Evolutionary conservation across 1,284 basidiomycete genomes (phyloP).

Genomic region (Moesziomyces antarcticus): DNA sequence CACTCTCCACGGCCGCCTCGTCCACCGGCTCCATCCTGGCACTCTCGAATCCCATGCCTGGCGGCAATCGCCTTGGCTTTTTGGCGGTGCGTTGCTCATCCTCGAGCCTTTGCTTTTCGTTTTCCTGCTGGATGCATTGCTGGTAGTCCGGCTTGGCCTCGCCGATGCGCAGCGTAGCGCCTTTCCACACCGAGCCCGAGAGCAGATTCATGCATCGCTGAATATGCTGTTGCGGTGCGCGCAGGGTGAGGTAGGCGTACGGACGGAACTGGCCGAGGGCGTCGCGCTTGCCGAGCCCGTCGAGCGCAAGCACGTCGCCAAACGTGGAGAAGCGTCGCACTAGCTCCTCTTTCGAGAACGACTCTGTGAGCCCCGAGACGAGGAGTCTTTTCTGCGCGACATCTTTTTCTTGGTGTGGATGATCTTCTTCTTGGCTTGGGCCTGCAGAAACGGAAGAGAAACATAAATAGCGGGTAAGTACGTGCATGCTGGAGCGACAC

Average conservation of each 20-base stretch:
- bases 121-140: conserved; percentile 32
- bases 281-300: conserved; percentile 48
- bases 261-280: conserved; percentile 46
- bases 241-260: conserved; percentile 56
- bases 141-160: conserved; percentile 54
- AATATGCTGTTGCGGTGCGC: conserved; percentile 47
- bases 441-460: conserved; percentile 12
- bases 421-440: conserved; percentile 42
- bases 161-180: conserved; percentile 58
- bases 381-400: conserved; percentile 53
- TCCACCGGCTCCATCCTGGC: conserved; percentile 45
- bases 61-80: conserved; percentile 40
- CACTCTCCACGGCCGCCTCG: conserved; percentile 39
- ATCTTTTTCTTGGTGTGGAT: conserved; percentile 53
- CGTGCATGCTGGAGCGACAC: not conserved
- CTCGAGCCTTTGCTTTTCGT: conserved; percentile 20
- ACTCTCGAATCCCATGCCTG: conserved; percentile 51
- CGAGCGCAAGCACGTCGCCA: conserved; percentile 49
- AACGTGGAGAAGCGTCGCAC: conserved; percentile 53
- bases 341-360: conserved; percentile 54
- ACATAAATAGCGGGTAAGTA: conserved; percentile 4
- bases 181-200: conserved; percentile 63
- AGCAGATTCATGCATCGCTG: conserved; percentile 53
- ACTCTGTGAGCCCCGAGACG: conserved; percentile 58
- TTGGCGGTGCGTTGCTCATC: conserved; percentile 18